These are phyloP conservation scores for Pleurotus sapidus DNA, from an alignment of 768 basidiomycete genomes.

Conservation along the genomic window DNA sequence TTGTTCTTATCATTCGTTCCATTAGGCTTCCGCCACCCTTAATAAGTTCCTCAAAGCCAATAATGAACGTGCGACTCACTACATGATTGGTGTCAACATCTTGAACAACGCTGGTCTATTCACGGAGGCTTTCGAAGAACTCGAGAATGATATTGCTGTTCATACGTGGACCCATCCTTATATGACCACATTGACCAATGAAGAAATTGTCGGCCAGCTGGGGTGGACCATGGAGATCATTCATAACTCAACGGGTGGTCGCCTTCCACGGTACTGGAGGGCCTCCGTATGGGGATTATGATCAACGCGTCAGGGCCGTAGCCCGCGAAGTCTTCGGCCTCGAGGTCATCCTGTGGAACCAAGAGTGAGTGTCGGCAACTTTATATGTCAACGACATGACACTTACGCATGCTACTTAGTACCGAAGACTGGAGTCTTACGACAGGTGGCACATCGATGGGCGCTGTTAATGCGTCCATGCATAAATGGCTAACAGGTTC, in stretches of 20 bases:
- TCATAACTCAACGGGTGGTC: constrained; percentile 77
- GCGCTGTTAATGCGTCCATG: constrained; percentile 47
- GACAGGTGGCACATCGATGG: constrained; percentile 36
- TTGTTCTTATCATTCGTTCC: not conserved
- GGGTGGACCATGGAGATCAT: constrained; percentile 47
- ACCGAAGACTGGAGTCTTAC: constrained; percentile 75
- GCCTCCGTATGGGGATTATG: constrained; percentile 85
- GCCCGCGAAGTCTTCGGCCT: constrained; percentile 82
- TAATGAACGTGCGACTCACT: constrained; percentile 76
- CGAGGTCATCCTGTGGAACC: constrained; percentile 86
- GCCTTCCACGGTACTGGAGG: constrained; percentile 75
- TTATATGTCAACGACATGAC: constrained; percentile 17
- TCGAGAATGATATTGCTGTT: constrained; percentile 43
- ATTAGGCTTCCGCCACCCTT: constrained; percentile 41
- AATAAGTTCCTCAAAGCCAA: constrained; percentile 67
- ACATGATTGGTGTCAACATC: constrained; percentile 86
- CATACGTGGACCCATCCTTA: constrained; percentile 77
- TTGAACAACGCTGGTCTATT: constrained; percentile 55
- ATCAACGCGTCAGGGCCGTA: constrained; percentile 81
- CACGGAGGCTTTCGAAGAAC: constrained; percentile 41
- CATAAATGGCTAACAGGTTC: constrained; percentile 54
- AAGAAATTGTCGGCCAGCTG: constrained; percentile 64
- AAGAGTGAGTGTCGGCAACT: constrained; percentile 54
- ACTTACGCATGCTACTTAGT: constrained; percentile 30
- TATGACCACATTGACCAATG: constrained; percentile 76